Evolutionary conservation across 805 yeast species (phyloP).

Genomic region (Pichia nanzhaoensis): DNA sequence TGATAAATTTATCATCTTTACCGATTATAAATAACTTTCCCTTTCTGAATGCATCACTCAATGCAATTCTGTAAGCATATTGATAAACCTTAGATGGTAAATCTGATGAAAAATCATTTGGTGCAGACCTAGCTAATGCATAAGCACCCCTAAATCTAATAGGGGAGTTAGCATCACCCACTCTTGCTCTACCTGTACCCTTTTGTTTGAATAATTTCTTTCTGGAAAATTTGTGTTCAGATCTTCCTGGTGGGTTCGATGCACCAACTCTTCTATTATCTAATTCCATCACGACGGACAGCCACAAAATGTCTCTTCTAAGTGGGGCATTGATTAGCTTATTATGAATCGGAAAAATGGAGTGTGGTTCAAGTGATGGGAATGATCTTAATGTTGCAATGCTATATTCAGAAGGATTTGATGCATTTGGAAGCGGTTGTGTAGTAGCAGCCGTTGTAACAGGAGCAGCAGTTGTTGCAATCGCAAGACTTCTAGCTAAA

Average conservation of each 20-base stretch:
- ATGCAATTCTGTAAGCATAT: slow-evolving; percentile 72
- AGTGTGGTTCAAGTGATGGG: slow-evolving; percentile 85
- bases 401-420: slow-evolving; percentile 60
- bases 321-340: slow-evolving; percentile 64
- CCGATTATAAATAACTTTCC: slow-evolving; percentile 74
- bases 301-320: slow-evolving; percentile 90
- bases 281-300: slow-evolving; percentile 87
- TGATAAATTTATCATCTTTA: slow-evolving; percentile 22
- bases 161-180: slow-evolving; percentile 94
- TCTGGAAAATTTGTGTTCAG: slow-evolving; percentile 79
- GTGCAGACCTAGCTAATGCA: slow-evolving; percentile 86
- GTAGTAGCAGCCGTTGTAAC: background rate
- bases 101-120: slow-evolving; percentile 78
- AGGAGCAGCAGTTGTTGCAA: background rate
- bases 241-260: slow-evolving; percentile 77
- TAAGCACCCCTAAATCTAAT: slow-evolving; percentile 82
- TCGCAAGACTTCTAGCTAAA: slow-evolving; percentile 5
- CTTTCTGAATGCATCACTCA: slow-evolving; percentile 69
- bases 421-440: slow-evolving; percentile 23
- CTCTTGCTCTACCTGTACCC: slow-evolving; percentile 92
- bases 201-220: slow-evolving; percentile 82
- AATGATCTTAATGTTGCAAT: slow-evolving; percentile 73
- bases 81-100: slow-evolving; percentile 70
- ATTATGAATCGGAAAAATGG: slow-evolving; percentile 69
- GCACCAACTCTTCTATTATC: slow-evolving; percentile 88